Base-by-base conservation (phyloP, 2,329 filamentous ascomycete species). In the Aspergillus neoniger region DNA sequence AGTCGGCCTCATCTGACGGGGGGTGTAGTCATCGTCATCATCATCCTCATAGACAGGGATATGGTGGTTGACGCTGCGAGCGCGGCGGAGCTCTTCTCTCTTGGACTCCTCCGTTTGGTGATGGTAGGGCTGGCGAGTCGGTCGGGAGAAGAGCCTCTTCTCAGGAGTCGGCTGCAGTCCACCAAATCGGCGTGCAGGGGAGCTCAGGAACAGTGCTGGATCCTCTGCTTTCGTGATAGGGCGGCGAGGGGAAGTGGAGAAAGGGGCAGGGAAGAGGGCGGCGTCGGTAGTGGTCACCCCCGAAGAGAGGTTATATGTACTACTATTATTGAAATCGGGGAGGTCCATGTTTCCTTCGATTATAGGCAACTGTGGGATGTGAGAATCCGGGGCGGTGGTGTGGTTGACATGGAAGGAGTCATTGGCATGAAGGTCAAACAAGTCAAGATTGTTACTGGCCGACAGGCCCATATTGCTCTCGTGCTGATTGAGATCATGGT, bases 101-200 rank as follows among this genome's bases (percentile, higher is more conserved):
- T 77, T 80, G 2, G 76, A 81, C 61, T 81, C 80, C 66, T 81
- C 79, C 1, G 77, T 76, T 60, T 82, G 80, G 61, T 82, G 79
- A 50, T 81, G 76, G 63, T 82, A 82, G 0, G 80, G 80, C 47
- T 80, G 80, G 48, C 79, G 68, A 8, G 68, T 66, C 36, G 72
- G 70, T 21, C 65, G 67, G 36, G 61, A 65, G 62, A 63, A 68
- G 48, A 62, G 68, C 48, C 69, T 69, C 57, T 65, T 69, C 41
- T 69, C 70, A 21, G 72, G 70, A 5, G 66, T 71, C 4, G 69
- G 63, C 41, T 76, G 77, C 21, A 74, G 71, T 10, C 74, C 74
- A 19, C 79, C 79, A 59, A 81, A 81, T 25, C 79, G 74, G 28
- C 79, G 77, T 25, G 79, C 79, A 4, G 79, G 79, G n/a, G 79